phyloP scores from a whole-genome alignment of 2,329 filamentous ascomycete species.

The Colletotrichum cuscutae region DNA sequence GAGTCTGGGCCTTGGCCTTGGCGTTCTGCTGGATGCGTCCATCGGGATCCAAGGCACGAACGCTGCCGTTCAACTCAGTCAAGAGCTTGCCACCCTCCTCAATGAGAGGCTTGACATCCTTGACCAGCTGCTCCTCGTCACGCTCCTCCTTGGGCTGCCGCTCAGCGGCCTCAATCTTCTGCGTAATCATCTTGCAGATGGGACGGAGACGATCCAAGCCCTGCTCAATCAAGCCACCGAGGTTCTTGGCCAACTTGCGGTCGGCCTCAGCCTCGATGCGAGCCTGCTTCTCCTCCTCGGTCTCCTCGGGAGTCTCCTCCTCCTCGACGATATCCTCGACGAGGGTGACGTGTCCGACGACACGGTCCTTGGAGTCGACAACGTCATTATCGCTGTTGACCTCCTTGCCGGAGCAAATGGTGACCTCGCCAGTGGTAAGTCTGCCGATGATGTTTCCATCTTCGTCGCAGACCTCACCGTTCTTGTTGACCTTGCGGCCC shows the following conservation, averaged over 20 bases:
- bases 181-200: constrained; percentile 86
- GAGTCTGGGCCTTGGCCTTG: constrained; percentile 80
- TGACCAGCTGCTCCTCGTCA: constrained; percentile 89
- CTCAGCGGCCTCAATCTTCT: constrained; percentile 85
- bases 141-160: constrained; percentile 85
- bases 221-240: constrained; percentile 77
- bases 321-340: constrained; percentile 68
- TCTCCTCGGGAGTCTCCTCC: constrained; percentile 52
- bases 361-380: constrained; percentile 73
- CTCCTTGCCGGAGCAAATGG: constrained; percentile 73
- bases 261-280: constrained; percentile 72
- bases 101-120: constrained; percentile 86
- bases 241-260: constrained; percentile 80
- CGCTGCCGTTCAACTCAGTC: constrained; percentile 85
- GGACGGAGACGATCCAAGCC: constrained; percentile 87
- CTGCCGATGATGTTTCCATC: constrained; percentile 72
- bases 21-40: constrained; percentile 86
- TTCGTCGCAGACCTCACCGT: constrained; percentile 68
- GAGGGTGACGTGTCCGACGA: constrained; percentile 74
- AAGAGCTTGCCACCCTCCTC: constrained; percentile 87
- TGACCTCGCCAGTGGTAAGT: constrained; percentile 74
- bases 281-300: constrained; percentile 61
- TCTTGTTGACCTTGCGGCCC: constrained; percentile 66
- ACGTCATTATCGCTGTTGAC: constrained; percentile 79
- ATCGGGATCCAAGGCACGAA: constrained; percentile 89